Evolutionary conservation across 495 filamentous ascomycete genomes (phyloP).

Genomic region (Choiromyces venosus): DNA sequence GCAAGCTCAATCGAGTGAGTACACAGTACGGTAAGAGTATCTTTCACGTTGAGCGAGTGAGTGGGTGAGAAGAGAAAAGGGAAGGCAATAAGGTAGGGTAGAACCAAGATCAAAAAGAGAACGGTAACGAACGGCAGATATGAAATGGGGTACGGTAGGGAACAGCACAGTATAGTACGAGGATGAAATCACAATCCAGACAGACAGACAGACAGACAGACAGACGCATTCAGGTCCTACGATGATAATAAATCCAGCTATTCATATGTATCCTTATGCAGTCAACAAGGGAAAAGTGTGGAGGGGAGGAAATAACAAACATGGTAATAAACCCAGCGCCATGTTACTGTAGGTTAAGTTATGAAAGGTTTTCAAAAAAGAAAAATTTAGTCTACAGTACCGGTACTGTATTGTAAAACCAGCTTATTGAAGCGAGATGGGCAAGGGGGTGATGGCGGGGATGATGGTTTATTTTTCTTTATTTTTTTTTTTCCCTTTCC

Average conservation of each 20-base stretch:
- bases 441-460: not conserved
- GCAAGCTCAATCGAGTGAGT: not conserved
- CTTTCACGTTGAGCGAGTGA: not conserved
- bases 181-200: not conserved
- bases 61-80: not conserved
- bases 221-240: not conserved
- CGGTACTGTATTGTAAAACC: too few species aligned
- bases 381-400: too few species aligned
- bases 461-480: not conserved
- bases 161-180: not conserved
- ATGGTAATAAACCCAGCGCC: not conserved
- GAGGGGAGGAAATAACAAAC: not conserved
- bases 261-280: not conserved
- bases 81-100: not conserved
- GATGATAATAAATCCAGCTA: not conserved
- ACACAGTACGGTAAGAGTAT: not conserved
- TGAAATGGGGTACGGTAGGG: not conserved
- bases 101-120: not conserved
- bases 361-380: not conserved
- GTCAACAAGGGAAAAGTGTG: not conserved
- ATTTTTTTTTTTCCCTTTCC: not conserved
- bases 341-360: not conserved
- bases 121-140: conserved; percentile 8
- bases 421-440: not conserved
- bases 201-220: too few species aligned